phyloP scores from a whole-genome alignment of 73 alveolate species.

The Tetrahymena elliotti region DNA sequence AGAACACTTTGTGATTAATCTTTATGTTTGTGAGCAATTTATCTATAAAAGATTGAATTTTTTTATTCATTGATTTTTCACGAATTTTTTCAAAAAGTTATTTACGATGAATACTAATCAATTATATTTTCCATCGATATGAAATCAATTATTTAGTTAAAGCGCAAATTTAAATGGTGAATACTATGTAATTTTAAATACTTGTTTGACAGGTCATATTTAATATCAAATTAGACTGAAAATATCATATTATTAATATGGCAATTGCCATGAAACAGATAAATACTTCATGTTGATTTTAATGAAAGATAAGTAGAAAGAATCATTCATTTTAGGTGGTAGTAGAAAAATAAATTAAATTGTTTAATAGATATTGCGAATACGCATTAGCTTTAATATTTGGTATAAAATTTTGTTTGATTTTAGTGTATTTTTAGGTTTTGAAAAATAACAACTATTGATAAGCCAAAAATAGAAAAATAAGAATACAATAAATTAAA shows the following conservation, averaged over 20 bases:
- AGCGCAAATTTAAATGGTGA: not conserved
- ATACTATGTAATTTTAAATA: not conserved
- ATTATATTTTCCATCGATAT: not conserved
- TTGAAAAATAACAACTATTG: not conserved
- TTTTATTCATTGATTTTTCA: not conserved
- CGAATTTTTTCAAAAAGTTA: not conserved
- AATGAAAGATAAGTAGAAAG: not conserved
- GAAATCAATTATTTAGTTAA: not conserved
- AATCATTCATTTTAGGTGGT: not conserved
- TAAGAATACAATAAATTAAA: not conserved
- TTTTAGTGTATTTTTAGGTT: not conserved
- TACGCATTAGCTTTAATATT: too few species aligned
- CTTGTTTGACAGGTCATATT: not conserved
- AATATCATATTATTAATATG: not conserved
- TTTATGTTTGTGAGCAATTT: not conserved
- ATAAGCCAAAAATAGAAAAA: not conserved
- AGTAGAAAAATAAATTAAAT: too few species aligned
- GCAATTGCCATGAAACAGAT: not conserved
- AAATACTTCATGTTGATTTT: not conserved
- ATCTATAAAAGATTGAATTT: not conserved
- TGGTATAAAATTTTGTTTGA: not conserved
- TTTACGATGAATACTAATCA: not conserved
- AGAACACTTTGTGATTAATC: not conserved
- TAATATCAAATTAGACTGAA: not conserved
- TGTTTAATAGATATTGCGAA: not conserved